Percentiles rank a stretch among this genome's conserved stretches.
phyloP scores from a whole-genome alignment of 2,329 filamentous ascomycete species.

The Raffaelea albimanens region DNA sequence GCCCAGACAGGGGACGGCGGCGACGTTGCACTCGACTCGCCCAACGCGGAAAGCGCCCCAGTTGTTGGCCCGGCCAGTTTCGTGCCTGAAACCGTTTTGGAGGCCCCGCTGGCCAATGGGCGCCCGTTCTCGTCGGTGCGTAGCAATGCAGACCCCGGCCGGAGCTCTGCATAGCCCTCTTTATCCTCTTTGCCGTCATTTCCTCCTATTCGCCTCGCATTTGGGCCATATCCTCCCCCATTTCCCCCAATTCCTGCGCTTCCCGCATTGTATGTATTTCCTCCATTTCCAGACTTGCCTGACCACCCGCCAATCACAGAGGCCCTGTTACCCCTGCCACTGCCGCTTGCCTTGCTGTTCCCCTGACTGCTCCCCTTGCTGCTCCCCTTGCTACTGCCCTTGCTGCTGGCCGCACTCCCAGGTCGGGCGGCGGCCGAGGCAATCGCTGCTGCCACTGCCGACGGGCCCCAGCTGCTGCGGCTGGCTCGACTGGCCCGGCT shows the following conservation, averaged over 20 bases:
- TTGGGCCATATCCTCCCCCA: background rate
- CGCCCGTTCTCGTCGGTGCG: constrained; percentile 21
- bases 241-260: constrained; percentile 2
- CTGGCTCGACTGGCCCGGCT: constrained; percentile 1
- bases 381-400: constrained; percentile 4
- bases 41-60: background rate
- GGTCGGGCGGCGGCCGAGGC: constrained; percentile 1
- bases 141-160: constrained; percentile 24
- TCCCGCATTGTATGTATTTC: background rate
- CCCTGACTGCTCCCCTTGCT: background rate
- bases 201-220: background rate
- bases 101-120: constrained; percentile 27
- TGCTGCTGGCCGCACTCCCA: constrained; percentile 3
- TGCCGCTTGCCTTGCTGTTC: background rate
- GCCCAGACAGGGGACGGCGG: constrained; percentile 1
- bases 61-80: constrained; percentile 23
- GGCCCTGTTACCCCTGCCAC: constrained; percentile 1
- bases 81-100: constrained; percentile 35
- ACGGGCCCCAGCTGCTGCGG: constrained; percentile 11
- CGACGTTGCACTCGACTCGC: background rate
- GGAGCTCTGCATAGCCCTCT: constrained; percentile 17
- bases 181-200: constrained; percentile 14
- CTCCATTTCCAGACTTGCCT: constrained; percentile 9
- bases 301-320: constrained; percentile 4
- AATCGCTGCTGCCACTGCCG: constrained; percentile 4